phyloP scores from a whole-genome alignment of 148 eudicot genomes.

The Rhododendron griersonianum region DNA sequence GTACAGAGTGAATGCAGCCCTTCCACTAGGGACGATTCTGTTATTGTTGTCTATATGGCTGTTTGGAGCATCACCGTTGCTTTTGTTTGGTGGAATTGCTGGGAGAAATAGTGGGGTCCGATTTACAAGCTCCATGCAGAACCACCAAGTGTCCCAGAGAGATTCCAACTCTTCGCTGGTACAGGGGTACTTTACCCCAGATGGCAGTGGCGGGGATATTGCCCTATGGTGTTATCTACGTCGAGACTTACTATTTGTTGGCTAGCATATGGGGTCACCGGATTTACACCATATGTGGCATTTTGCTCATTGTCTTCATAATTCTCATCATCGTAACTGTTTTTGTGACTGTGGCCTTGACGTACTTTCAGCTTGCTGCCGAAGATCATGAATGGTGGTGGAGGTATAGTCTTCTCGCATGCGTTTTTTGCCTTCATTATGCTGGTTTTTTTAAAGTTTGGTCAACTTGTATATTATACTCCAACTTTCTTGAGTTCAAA shows the following conservation, averaged over 20 bases:
- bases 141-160: conserved; percentile 35
- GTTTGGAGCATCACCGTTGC: conserved; percentile 28
- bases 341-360: conserved; percentile 28
- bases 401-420: conserved; percentile 20
- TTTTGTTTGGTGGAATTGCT: conserved; percentile 33
- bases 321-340: conserved; percentile 33
- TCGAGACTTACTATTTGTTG: conserved; percentile 28
- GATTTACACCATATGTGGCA: conserved; percentile 25
- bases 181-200: conserved; percentile 28
- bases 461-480: background rate
- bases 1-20: conserved; percentile 26
- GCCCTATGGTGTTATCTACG: conserved; percentile 30
- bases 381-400: conserved; percentile 46
- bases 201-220: conserved; percentile 37
- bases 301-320: conserved; percentile 27
- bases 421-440: background rate
- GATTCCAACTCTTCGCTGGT: conserved; percentile 31
- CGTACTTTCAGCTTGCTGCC: conserved; percentile 37
- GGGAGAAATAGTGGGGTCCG: conserved; percentile 28
- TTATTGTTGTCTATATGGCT: conserved; percentile 26
- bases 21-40: conserved; percentile 28
- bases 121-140: conserved; percentile 33
- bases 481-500: background rate
- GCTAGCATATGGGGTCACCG: conserved; percentile 32
- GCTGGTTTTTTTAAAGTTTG: background rate